Percentiles rank a stretch among this genome's conserved stretches.
Conservation (phyloP, 1,284 basidiomycete species). For the Trichosporon sp. region DNA sequence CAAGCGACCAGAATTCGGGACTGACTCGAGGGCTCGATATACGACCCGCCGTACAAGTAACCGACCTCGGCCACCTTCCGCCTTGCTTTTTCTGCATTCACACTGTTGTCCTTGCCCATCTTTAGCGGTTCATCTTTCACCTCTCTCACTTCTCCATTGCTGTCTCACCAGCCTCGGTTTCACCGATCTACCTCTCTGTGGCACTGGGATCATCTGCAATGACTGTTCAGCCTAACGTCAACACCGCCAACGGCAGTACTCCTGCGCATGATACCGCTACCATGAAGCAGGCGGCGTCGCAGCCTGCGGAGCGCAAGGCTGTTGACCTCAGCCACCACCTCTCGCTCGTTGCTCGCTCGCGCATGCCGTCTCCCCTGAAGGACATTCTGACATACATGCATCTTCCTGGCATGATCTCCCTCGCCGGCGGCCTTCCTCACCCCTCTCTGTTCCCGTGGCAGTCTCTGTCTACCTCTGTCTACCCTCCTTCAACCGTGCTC, state of each 20-base stretch:
- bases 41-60: background rate
- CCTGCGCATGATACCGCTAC: no score
- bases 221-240: background rate
- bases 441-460: constrained; percentile 43
- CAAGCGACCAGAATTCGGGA: background rate
- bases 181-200: background rate
- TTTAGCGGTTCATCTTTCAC: background rate
- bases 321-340: constrained; percentile 58
- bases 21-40: background rate
- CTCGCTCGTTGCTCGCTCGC: constrained; percentile 53
- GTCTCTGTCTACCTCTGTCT: constrained; percentile 28
- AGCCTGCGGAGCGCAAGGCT: constrained; percentile 23
- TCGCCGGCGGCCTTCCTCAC: constrained; percentile 38
- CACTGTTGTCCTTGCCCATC: background rate
- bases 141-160: background rate
- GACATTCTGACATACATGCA: constrained; percentile 30
- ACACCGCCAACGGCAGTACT: background rate
- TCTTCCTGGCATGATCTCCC: constrained; percentile 26
- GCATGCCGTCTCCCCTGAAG: constrained; percentile 60
- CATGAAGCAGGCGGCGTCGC: background rate
- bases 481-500: constrained; percentile 27
- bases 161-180: background rate
- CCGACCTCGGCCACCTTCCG: background rate
- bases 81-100: background rate
- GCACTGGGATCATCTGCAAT: no score